Base-by-base conservation (phyloP, 2,329 filamentous ascomycete species). In the Laburnicola sp. region DNA sequence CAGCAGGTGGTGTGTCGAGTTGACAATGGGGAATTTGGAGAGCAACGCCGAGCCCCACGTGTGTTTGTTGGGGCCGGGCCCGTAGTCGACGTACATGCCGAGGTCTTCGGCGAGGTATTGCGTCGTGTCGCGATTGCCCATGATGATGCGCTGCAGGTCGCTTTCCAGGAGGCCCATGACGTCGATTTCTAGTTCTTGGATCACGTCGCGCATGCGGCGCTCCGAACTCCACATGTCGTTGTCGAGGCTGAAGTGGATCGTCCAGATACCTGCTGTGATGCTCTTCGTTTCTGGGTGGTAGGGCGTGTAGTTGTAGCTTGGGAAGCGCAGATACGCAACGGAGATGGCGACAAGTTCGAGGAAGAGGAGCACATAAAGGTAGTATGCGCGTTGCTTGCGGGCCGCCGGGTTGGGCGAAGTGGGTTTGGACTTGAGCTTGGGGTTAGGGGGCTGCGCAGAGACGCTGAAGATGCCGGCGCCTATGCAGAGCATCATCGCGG, bases 161-260 rank as follows among this genome's bases (percentile, higher is more conserved):
- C 88, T 89, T 74, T 99, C 94, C 0, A 99, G 82, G 21, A 99
- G 82, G n/a, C 94, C 94, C 40, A 99, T 83, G 4, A 99, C 90
- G 68, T 99, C 94, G n/a, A 99, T 78, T 74, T 99, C 94, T n/a
- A 96, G 78, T 66, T 97, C 94, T 67, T 90, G 86, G 74, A 96
- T 87, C 10, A 96, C 80, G 76, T 97, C 87, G 51, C 90, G 88
- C 85, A 96, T 95, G 57, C 94, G 91, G 63, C 89, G 85, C 74
- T 99, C 94, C 0, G 93, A 96, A 7, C 90, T 93, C 91, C 91
- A 97, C 92, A 97, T 97, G 72, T 97, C 89, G 64, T 99, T 97
- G 76, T 99, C 94, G 21, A 99, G 84, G 10, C 89, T 92, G 73
- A 99, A 99, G 76, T 99, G 94, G 49, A 97, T 92, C 0, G 94